Conservation (phyloP, 129 eudicot genomes). For the Oenanthe sinensis region DNA sequence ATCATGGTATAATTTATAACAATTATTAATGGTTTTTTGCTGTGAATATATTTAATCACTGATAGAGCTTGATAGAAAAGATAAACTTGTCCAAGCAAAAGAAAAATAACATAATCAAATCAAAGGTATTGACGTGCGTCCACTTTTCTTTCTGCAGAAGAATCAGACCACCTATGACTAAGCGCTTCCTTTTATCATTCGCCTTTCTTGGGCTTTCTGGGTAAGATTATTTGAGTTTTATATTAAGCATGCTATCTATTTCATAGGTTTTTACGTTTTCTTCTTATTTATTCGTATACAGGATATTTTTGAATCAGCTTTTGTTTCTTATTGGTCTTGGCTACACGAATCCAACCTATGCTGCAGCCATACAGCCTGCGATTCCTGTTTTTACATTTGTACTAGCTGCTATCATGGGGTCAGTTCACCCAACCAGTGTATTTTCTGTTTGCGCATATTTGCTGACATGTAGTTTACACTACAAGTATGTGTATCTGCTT, state of each 20-base stretch:
- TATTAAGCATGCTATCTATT: neutral
- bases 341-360: constrained; percentile 94
- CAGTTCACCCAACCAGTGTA: constrained; percentile 17
- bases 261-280: neutral
- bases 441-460: neutral
- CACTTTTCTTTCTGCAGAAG: constrained; percentile 47
- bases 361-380: constrained; percentile 93
- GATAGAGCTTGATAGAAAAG: neutral
- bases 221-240: constrained; percentile 33
- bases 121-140: constrained; percentile 6
- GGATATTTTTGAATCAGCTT: constrained; percentile 92
- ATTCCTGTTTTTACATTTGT: constrained; percentile 90
- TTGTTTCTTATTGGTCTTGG: constrained; percentile 94
- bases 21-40: neutral
- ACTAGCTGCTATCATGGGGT: constrained; percentile 80
- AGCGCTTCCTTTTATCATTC: constrained; percentile 49
- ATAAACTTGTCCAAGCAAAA: neutral
- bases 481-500: neutral
- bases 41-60: neutral
- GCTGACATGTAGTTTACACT: neutral
- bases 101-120: neutral
- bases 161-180: constrained; percentile 65
- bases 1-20: neutral
- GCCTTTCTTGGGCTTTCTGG: constrained; percentile 96
- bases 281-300: constrained; percentile 19